Base-by-base conservation (phyloP, 805 yeast genomes). In the Cyberlindnera petersonii region DNA sequence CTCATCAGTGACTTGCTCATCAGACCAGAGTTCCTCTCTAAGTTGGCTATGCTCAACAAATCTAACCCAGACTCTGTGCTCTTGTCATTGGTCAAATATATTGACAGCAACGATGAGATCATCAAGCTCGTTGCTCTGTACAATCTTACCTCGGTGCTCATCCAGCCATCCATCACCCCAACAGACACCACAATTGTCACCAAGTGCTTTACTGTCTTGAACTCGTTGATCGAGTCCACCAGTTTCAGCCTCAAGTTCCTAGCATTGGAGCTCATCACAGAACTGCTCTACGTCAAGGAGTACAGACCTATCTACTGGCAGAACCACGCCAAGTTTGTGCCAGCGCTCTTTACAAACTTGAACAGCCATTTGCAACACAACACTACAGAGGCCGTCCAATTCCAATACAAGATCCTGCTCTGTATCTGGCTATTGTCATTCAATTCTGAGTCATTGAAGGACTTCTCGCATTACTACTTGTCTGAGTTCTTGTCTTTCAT, bases 351-450 rank as follows among this genome's bases (percentile, higher is more conserved):
- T 43, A 62, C 60, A 40, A 66, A 76, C 31, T 63, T 80, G 49
- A 59, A 38, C 15, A 24, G 37, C 14, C 44, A 42, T 35, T 61
- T 66, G 31, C 55, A 63, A 24, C 42, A 56, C 15, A 55, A 50
- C 37, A 42, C 59, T 6, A 56, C 57, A 19, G 59, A 62, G 9
- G 43, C 54, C 26, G 54, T 62, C 29, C 98, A 93, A 67, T 73
- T 87, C 51, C 88, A 83, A 60, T 93, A 93, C 65, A 76, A 85
- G 53, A 70, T 82, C 6, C 72, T 91, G 47, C 70, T 93, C 57
- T 71, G 82, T 17, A 68, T 86, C 33, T 93, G 98, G 98, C 69
- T 88, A 37, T 68, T 87, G 45, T 78, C 95, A 4, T 93, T 91
- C 65, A 82, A 77, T 59, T 61, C 49, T 51, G 46, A 71, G 61